Evolutionary conservation across 2,329 filamentous ascomycete genomes (phyloP).

Genomic region (Chaetomiaceae sp.): DNA sequence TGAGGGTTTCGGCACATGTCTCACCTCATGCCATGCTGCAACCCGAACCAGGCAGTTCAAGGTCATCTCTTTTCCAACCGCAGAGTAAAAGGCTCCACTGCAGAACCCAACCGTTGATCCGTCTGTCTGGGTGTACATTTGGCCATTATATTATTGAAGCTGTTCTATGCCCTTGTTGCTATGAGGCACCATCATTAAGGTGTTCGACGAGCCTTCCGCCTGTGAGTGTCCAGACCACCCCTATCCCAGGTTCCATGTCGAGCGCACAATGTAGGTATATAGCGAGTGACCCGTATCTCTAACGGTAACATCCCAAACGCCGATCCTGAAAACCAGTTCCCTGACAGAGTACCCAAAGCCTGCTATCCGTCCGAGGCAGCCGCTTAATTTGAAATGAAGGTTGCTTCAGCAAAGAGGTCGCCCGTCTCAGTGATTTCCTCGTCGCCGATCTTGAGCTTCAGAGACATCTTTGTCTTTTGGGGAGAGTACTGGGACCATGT

Average conservation of each 20-base stretch:
- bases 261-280: constrained; percentile 1
- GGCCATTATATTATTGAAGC: constrained; percentile 13
- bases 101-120: too few relatives aligned
- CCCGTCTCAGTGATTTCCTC: constrained; percentile 76
- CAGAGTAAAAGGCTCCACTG: too few relatives aligned
- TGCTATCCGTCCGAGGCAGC: neutral
- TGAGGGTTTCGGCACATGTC: too few relatives aligned
- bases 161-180: constrained; percentile 6
- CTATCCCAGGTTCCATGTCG: neutral
- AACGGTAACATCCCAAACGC: constrained; percentile 14
- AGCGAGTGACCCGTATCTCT: constrained; percentile 8
- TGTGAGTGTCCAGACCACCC: neutral
- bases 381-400: constrained; percentile 73
- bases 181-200: constrained; percentile 10
- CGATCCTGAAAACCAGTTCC: constrained; percentile 14
- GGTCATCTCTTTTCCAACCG: too few relatives aligned
- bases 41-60: too few relatives aligned
- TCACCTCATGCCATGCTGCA: too few relatives aligned
- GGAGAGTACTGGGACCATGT: constrained; percentile 60
- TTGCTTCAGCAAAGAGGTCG: constrained; percentile 78
- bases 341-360: constrained; percentile 20
- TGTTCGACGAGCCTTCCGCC: constrained; percentile 9
- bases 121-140: too few relatives aligned
- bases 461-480: constrained; percentile 54
- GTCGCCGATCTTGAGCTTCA: constrained; percentile 84